Evolutionary conservation across 1,284 basidiomycete genomes (phyloP).

Genomic region (Trichosporon ovoides): DNA sequence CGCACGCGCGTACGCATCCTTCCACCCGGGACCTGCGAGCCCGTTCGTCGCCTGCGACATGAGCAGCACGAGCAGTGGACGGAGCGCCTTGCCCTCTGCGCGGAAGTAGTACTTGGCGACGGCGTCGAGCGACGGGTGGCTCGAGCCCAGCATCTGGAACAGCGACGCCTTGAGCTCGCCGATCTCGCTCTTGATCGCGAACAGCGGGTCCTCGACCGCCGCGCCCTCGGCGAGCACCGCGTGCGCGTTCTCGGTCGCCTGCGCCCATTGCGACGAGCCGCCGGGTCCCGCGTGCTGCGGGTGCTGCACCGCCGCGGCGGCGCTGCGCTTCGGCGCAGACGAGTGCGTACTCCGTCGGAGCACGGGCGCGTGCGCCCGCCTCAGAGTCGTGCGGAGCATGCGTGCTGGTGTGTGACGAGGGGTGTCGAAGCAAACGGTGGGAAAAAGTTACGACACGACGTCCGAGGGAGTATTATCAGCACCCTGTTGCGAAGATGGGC

Average conservation of each 20-base stretch:
- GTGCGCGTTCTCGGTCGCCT: conserved; percentile 44
- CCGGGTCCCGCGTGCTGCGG: conserved; percentile 5
- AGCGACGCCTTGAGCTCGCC: conserved; percentile 68
- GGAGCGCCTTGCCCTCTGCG: conserved; percentile 73
- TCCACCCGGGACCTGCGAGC: conserved; percentile 52
- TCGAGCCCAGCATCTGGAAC: conserved; percentile 74
- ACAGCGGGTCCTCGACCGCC: conserved; percentile 33
- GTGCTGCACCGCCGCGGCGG: conserved; percentile 7
- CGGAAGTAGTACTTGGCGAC: conserved; percentile 93
- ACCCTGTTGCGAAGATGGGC: too few relatives aligned
- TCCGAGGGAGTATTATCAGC: neutral
- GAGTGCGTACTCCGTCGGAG: conserved; percentile 14
- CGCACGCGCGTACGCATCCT: conserved; percentile 3
- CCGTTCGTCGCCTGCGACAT: conserved; percentile 88
- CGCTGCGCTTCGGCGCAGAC: conserved; percentile 7
- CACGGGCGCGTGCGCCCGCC: neutral
- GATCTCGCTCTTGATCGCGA: conserved; percentile 64
- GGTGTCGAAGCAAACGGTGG: neutral
- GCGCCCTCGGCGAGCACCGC: conserved; percentile 24
- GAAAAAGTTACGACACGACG: conserved; percentile 1
- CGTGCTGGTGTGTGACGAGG: neutral
- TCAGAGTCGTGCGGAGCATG: conserved; percentile 15
- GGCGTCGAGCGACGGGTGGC: conserved; percentile 77
- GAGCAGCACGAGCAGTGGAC: conserved; percentile 84
- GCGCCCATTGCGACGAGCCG: conserved; percentile 30